Base-by-base conservation (phyloP, 306 rosid genomes). In the Lathyrus aphaca region DNA sequence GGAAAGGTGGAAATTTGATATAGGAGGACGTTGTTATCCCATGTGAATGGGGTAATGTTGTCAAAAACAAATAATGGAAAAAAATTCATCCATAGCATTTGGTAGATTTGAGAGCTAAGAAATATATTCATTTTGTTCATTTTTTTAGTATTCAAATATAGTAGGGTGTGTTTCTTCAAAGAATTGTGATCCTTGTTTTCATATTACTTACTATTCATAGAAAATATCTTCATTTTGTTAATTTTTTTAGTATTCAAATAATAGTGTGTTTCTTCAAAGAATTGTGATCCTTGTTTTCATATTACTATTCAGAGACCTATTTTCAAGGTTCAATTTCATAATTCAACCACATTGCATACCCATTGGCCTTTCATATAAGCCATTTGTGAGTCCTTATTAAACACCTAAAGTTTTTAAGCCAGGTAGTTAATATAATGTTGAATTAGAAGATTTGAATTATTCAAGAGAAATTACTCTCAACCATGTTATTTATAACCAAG, bases 331-430 rank as follows among this genome's bases (percentile, higher is more conserved):
- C 17, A 5, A 16, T 54, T 54, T 54, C 37, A 51, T 19, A 21
- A 10, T 54, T 54, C n/a, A 54, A 32, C 5, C 55, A 38, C 12
- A 29, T 56, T 46, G 38, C 63, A 71, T 13, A 7, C 64, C 65
- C 1, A 17, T 8, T 15, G 10, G 42, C 15, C 14, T 59, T 59
- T 15, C 35, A 54, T 4, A 11, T 32, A 6, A 29, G 16, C 5
- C 72, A 73, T n/a, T 9, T 15, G 6, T 19, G 27, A 14, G 56
- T 48, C 53, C 66, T 15, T n/a, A 25, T 21, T 29, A 30, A 42
- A 53, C 25, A 29, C 10, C 51, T 58, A 10, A 48, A 78, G 65
- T 57, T 40, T 72, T 66, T 11, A 65, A 32, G 70, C 64, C n/a
- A 30, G 35, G 66, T 54, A 15, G 66, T 66, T 35, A 51, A 5